phyloP scores from a whole-genome alignment of 192 early-diverging fungal species.

The Neocallimastix lanati region DNA sequence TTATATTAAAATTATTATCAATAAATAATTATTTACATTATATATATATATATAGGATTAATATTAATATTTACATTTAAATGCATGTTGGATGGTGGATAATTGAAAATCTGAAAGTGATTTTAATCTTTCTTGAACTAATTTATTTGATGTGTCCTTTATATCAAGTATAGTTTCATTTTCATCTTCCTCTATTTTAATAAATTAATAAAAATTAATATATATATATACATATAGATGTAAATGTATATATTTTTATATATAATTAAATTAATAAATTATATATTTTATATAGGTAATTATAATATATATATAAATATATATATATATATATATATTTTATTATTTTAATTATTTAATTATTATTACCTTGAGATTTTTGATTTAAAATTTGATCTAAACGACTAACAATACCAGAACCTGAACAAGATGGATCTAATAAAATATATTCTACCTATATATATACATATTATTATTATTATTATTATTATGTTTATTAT shows the following conservation, averaged over 20 bases:
- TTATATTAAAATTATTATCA: too few species aligned
- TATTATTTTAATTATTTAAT: conserved; percentile 6
- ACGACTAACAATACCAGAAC: conserved; percentile 80
- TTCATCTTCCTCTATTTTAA: conserved; percentile 6
- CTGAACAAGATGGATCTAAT: conserved; percentile 90
- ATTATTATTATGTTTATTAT: too few species aligned
- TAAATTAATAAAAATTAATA: too few species aligned
- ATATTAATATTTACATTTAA: conserved; percentile 28
- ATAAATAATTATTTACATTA: too few species aligned
- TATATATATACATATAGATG: too few species aligned
- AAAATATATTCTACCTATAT: conserved; percentile 66
- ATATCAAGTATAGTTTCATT: conserved; percentile 6
- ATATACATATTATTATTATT: too few species aligned
- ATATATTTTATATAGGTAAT: too few species aligned
- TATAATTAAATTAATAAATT: too few species aligned
- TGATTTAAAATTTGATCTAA: conserved; percentile 59
- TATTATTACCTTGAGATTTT: conserved; percentile 14
- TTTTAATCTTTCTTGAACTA: conserved; percentile 29
- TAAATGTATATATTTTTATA: too few species aligned
- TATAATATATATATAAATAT: too few species aligned
- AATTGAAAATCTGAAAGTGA: conserved; percentile 76
- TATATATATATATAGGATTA: background rate
- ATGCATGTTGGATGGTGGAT: conserved; percentile 60
- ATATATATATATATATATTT: conserved; percentile 1
- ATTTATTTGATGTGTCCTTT: background rate